Evolutionary conservation across 805 yeast species (phyloP).

Genomic region (Myxozyma neglecta): DNA sequence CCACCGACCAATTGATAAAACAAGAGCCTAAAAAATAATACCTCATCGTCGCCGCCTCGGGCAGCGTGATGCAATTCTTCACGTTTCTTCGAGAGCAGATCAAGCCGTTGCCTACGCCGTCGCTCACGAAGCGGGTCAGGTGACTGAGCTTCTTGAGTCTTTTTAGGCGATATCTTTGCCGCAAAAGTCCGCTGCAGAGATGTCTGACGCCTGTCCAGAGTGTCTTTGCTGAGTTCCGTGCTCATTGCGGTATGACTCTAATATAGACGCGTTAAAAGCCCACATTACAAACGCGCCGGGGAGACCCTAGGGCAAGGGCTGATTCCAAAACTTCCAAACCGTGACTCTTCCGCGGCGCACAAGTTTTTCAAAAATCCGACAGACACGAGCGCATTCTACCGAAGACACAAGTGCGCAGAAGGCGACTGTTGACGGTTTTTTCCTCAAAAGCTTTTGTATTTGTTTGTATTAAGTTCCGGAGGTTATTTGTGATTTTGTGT

Average conservation of each 20-base stretch:
- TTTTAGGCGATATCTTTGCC: slow-evolving; percentile 2
- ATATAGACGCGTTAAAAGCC: neutral
- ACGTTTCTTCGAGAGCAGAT: slow-evolving; percentile 3
- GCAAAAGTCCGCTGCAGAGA: slow-evolving; percentile 18
- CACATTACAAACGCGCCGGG: neutral
- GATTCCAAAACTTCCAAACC: neutral
- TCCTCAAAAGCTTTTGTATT: neutral
- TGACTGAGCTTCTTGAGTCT: neutral
- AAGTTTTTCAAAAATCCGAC: neutral
- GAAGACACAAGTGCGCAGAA: neutral
- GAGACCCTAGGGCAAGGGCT: neutral
- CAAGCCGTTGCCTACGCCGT: slow-evolving; percentile 9
- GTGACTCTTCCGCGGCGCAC: slow-evolving; percentile 15
- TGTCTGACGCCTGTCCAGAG: slow-evolving; percentile 7
- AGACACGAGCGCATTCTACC: neutral
- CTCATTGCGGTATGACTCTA: neutral
- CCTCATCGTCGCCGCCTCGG: slow-evolving; percentile 29
- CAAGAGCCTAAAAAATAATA: neutral
- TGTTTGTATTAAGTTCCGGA: neutral
- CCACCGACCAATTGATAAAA: neutral
- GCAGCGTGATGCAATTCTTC: slow-evolving; percentile 15
- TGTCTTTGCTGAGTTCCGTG: too few relatives aligned
- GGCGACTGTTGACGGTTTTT: neutral
- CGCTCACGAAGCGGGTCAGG: slow-evolving; percentile 18
- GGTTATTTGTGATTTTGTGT: neutral